Percentiles rank a stretch among this genome's conserved stretches.
Evolutionary conservation across 371 early-diverging fungal species (phyloP).

Genomic region (Actinomortierella wolfii): DNA sequence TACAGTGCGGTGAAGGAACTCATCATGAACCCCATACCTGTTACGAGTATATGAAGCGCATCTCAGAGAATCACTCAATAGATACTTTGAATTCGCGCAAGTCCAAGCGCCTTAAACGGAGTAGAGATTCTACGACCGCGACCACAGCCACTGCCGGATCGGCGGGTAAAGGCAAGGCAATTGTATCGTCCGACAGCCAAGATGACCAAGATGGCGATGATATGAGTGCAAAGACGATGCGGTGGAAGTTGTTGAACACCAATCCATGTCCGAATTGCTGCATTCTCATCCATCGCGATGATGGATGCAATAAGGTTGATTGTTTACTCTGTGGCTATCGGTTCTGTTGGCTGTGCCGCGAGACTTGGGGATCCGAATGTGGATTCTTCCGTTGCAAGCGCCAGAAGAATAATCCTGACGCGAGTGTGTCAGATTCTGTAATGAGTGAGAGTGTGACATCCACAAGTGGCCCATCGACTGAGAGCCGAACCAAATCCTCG

Average conservation of each 20-base stretch:
- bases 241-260: slow-evolving; percentile 55
- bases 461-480: neutral
- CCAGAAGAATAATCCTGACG: slow-evolving; percentile 2
- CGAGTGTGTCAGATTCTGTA: slow-evolving; percentile 6
- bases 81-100: too few species aligned
- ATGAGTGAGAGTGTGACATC: neutral
- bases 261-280: slow-evolving; percentile 74
- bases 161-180: too few species aligned
- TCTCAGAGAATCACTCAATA: neutral
- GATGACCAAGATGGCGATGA: slow-evolving; percentile 9
- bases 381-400: slow-evolving; percentile 50
- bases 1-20: slow-evolving; percentile 61
- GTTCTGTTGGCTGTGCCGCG: slow-evolving; percentile 72
- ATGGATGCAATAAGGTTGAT: slow-evolving; percentile 83
- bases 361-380: slow-evolving; percentile 48
- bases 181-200: slow-evolving; percentile 1
- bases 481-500: neutral
- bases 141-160: too few species aligned
- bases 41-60: slow-evolving; percentile 51
- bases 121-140: too few species aligned
- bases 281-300: slow-evolving; percentile 77
- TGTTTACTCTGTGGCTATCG: slow-evolving; percentile 73
- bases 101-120: too few species aligned
- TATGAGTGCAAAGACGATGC: slow-evolving; percentile 35
- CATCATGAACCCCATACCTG: slow-evolving; percentile 58